Conservation (phyloP, 345 rosid genomes). For the Eucalyptus rudis region DNA sequence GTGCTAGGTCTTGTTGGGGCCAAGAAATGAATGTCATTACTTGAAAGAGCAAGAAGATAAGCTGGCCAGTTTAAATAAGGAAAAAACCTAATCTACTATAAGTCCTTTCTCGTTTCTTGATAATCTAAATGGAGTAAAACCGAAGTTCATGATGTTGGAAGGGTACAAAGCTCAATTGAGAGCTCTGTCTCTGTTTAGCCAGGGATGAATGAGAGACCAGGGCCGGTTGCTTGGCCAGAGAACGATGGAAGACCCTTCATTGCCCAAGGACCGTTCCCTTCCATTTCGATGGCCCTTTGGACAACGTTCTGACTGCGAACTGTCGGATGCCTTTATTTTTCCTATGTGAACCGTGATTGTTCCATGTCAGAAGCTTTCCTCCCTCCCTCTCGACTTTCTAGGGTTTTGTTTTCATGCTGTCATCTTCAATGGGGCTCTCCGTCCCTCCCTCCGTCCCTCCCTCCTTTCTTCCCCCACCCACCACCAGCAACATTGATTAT, state of each 20-base stretch:
- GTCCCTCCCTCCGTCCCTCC: background rate
- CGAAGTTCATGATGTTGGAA: background rate
- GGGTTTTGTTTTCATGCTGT: constrained; percentile 1
- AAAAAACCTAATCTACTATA: background rate
- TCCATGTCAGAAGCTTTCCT: background rate
- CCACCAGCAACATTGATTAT: too few relatives aligned
- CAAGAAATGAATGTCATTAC: background rate
- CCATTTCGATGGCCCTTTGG: background rate
- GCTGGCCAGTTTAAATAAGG: background rate
- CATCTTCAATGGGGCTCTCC: background rate
- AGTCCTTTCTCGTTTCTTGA: background rate
- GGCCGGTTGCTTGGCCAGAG: background rate
- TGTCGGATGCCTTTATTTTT: background rate
- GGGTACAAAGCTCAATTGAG: background rate
- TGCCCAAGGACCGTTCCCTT: background rate
- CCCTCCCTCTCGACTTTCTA: background rate
- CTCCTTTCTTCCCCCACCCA: background rate
- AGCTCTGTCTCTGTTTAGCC: background rate
- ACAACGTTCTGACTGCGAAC: background rate
- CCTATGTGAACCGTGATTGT: background rate
- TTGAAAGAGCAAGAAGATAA: background rate
- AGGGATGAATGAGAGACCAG: background rate
- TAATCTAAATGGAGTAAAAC: background rate
- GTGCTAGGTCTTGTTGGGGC: background rate
- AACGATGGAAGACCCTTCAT: background rate